phyloP scores from a whole-genome alignment of 2,329 filamentous ascomycete genomes.

The Teratosphaeria pseudoeucalypti region DNA sequence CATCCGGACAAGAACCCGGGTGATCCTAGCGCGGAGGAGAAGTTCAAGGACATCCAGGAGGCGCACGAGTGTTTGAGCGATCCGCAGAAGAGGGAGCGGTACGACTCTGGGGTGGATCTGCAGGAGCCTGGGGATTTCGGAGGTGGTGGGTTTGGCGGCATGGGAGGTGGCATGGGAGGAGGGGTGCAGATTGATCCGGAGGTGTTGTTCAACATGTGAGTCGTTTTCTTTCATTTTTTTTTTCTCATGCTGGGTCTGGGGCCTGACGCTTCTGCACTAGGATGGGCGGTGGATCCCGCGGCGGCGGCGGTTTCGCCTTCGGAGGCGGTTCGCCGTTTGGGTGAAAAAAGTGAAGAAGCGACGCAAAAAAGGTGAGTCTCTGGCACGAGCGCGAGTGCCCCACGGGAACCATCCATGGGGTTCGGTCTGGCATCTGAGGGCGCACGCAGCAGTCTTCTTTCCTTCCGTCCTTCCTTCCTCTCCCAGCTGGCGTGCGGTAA shows the following conservation, averaged over 20 bases:
- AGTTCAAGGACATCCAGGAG: constrained; percentile 97
- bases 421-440: not conserved
- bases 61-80: constrained; percentile 94
- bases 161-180: constrained; percentile 32
- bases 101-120: constrained; percentile 87
- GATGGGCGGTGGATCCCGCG: constrained; percentile 55
- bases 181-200: constrained; percentile 57
- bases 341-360: not conserved
- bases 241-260: not conserved
- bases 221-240: not conserved
- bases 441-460: not conserved
- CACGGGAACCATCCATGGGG: not conserved
- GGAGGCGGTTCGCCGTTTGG: constrained; percentile 2
- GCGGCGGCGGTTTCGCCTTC: constrained; percentile 40
- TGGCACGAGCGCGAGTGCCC: not conserved
- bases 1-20: constrained; percentile 97
- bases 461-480: too few species aligned
- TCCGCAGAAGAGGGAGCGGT: constrained; percentile 81
- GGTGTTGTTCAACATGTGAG: constrained; percentile 64
- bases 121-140: constrained; percentile 76
- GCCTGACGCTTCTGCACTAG: constrained; percentile 47
- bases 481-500: too few species aligned
- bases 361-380: not conserved
- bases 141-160: constrained; percentile 39
- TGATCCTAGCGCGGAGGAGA: constrained; percentile 70